phyloP scores from a whole-genome alignment of 208 protist species.

The Wallacemonas sp. region DNA sequence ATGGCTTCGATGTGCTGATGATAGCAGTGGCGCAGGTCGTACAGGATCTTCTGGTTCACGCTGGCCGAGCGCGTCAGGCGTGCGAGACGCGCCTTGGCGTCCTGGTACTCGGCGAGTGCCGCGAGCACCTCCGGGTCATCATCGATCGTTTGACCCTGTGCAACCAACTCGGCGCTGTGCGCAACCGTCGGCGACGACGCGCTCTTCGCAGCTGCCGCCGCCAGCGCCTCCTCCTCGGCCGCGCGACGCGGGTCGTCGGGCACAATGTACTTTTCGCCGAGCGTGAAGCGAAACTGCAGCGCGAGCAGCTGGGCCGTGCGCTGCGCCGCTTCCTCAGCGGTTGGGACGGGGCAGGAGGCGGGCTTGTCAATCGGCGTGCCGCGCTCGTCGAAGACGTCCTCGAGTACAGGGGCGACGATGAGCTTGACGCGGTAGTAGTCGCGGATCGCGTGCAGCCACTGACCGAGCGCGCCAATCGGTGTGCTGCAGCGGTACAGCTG shows the following conservation, averaged over 20 bases:
- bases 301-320: neutral
- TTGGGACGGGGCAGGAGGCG: conserved; percentile 10
- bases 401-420: conserved; percentile 45
- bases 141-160: neutral
- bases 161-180: too few species aligned
- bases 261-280: neutral
- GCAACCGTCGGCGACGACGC: neutral
- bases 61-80: conserved; percentile 12
- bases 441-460: conserved; percentile 63
- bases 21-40: conserved; percentile 53
- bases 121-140: conserved; percentile 10
- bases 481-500: conserved; percentile 43
- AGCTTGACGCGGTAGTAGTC: conserved; percentile 62
- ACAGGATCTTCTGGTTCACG: conserved; percentile 17
- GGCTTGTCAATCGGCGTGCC: conserved; percentile 3
- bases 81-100: conserved; percentile 19
- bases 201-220: neutral
- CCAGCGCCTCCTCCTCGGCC: too few species aligned
- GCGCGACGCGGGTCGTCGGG: neutral
- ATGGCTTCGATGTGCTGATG: conserved; percentile 48
- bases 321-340: neutral
- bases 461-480: conserved; percentile 59
- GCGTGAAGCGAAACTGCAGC: conserved; percentile 11
- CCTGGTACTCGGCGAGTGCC: conserved; percentile 20
- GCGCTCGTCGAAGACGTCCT: conserved; percentile 16